Percentiles rank a stretch among this genome's conserved stretches.
Evolutionary conservation across 768 basidiomycete species (phyloP).

Genomic region (Phanerochaete sordida): DNA sequence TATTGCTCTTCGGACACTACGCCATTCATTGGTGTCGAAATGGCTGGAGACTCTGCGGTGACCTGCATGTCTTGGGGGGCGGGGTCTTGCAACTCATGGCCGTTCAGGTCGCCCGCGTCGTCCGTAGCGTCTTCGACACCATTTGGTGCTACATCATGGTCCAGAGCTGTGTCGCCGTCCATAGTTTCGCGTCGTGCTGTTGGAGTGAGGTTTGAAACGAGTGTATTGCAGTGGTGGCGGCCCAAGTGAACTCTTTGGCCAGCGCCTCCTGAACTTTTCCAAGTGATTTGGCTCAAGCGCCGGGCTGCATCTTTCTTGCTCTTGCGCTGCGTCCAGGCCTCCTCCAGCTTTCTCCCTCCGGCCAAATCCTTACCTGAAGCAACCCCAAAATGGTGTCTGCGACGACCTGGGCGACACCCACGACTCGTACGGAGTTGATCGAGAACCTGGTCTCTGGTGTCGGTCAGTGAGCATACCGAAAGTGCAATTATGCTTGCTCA

Average conservation of each 20-base stretch:
- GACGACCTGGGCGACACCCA: constrained; percentile 68
- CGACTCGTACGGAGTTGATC: constrained; percentile 81
- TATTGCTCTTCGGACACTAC: neutral
- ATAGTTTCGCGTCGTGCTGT: neutral
- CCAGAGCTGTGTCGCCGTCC: neutral
- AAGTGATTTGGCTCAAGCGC: neutral
- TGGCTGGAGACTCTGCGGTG: neutral
- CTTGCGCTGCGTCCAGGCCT: neutral
- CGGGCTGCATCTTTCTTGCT: neutral
- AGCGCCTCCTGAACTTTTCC: neutral
- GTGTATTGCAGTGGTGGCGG: neutral
- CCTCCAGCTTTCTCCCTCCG: neutral
- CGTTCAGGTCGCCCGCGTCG: neutral
- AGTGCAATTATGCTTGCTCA: neutral
- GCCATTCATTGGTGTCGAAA: neutral
- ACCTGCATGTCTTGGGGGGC: neutral
- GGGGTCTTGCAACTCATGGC: neutral
- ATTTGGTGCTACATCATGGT: neutral
- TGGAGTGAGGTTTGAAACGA: neutral
- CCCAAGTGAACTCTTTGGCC: neutral
- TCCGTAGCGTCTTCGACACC: neutral
- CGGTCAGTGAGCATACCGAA: constrained; percentile 44
- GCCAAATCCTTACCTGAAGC: neutral
- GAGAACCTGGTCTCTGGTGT: constrained; percentile 90
- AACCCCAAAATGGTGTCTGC: constrained; percentile 42